Percentiles rank a stretch among this genome's conserved stretches.
phyloP scores from a whole-genome alignment of 1,139 yeast species.

The Suhomyces guaymorum region DNA sequence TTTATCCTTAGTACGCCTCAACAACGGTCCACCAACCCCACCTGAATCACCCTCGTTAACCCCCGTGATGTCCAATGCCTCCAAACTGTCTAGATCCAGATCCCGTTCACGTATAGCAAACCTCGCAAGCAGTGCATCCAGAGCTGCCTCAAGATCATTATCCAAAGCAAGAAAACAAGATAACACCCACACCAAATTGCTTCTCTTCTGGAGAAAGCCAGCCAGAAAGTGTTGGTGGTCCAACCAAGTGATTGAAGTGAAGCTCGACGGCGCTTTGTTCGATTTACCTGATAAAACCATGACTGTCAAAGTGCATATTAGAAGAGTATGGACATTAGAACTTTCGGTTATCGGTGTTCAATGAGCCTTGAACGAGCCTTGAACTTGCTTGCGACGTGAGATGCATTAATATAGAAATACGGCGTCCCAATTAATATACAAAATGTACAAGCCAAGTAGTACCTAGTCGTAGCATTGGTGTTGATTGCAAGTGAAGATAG shows the following conservation, averaged over 20 bases:
- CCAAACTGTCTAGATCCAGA: conserved; percentile 45
- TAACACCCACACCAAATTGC: conserved; percentile 62
- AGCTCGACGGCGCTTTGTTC: conserved; percentile 37
- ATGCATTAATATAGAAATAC: too few species aligned
- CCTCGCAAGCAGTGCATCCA: conserved; percentile 43
- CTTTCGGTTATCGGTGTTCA: conserved; percentile 62
- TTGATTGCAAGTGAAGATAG: too few species aligned
- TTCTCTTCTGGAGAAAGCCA: conserved; percentile 96
- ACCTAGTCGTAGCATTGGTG: too few species aligned
- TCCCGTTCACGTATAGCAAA: conserved; percentile 44
- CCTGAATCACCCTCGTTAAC: conserved; percentile 47
- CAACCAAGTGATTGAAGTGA: conserved; percentile 58
- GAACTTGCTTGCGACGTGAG: too few species aligned
- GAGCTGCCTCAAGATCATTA: conserved; percentile 58
- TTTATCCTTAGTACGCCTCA: conserved; percentile 73
- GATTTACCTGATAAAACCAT: conserved; percentile 21
- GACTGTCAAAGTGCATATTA: conserved; percentile 59
- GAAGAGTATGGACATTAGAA: conserved; percentile 87
- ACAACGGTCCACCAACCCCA: conserved; percentile 31
- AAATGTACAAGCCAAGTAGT: too few species aligned
- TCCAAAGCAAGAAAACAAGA: conserved; percentile 44
- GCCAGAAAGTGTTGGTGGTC: conserved; percentile 99
- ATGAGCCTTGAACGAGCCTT: too few species aligned
- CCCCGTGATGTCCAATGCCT: conserved; percentile 42
- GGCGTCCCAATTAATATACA: too few species aligned